A percentile compares a stretch with the other conserved stretches of the same genome.
phyloP scores from a whole-genome alignment of 768 basidiomycete species.

The Kwoniella botswanensis region DNA sequence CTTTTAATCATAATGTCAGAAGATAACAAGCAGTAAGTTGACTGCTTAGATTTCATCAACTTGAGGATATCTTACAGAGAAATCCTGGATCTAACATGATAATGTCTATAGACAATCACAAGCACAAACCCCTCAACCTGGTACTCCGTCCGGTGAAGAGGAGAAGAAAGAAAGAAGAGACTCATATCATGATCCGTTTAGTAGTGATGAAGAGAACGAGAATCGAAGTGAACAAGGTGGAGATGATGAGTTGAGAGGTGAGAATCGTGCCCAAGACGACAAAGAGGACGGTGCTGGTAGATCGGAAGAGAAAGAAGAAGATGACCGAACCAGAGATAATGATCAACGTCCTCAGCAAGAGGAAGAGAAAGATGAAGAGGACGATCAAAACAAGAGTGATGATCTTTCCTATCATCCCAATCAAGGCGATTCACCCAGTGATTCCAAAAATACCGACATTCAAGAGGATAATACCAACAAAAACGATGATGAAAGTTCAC shows the following conservation, averaged over 20 bases:
- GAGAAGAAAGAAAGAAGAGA: constrained; percentile 7
- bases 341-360: neutral
- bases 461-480: neutral
- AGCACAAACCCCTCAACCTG: neutral
- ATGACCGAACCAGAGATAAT: neutral
- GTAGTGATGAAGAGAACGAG: constrained; percentile 5
- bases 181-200: constrained; percentile 12
- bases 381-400: neutral
- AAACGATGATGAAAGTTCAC: neutral
- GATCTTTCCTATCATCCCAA: too few relatives aligned
- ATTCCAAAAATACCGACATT: neutral
- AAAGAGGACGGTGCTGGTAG: neutral
- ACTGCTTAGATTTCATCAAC: too few relatives aligned
- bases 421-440: neutral
- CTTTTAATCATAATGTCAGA: too few relatives aligned
- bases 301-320: neutral
- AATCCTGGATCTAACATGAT: too few relatives aligned
- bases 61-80: too few relatives aligned
- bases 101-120: neutral
- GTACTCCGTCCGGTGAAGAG: constrained; percentile 7
- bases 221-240: neutral
- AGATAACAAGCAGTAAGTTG: too few relatives aligned
- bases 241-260: neutral
- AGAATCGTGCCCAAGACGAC: neutral
- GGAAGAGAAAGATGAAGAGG: neutral